Evolutionary conservation across 1,139 yeast genomes (phyloP).

Genomic region (Zygoascus sp.): DNA sequence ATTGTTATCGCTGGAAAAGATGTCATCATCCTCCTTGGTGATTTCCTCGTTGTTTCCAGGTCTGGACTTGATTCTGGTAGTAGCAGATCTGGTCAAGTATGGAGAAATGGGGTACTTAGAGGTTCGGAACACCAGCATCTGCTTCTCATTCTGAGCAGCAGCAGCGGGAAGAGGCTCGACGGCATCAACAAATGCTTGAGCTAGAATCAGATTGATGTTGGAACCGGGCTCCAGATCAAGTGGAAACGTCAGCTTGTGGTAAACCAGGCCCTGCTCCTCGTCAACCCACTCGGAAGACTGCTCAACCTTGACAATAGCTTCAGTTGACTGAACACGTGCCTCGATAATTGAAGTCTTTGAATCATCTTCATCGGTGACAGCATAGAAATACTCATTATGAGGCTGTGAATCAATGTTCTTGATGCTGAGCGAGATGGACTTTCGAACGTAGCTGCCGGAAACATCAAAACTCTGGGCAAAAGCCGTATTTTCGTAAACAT

Average conservation of each 20-base stretch:
- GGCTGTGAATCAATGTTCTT: constrained; percentile 58
- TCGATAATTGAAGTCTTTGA: constrained; percentile 46
- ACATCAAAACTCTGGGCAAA: constrained; percentile 50
- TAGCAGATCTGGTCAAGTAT: constrained; percentile 54
- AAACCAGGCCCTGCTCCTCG: constrained; percentile 30
- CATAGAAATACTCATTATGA: constrained; percentile 51
- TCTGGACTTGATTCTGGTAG: constrained; percentile 40
- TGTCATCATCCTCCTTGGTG: constrained; percentile 21
- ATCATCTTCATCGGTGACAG: constrained; percentile 44
- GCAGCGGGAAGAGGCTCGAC: constrained; percentile 60
- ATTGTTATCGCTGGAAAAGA: constrained; percentile 35
- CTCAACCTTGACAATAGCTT: constrained; percentile 18
- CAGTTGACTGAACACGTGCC: constrained; percentile 29
- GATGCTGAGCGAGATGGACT: constrained; percentile 51
- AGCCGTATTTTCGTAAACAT: constrained; percentile 31
- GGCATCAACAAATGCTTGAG: constrained; percentile 48
- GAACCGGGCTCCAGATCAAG: constrained; percentile 63
- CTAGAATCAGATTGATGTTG: constrained; percentile 47
- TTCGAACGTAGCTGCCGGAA: constrained; percentile 61
- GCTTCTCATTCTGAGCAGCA: constrained; percentile 58
- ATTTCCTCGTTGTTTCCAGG: constrained; percentile 23
- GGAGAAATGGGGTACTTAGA: constrained; percentile 58
- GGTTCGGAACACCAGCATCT: constrained; percentile 53
- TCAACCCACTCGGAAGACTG: constrained; percentile 9
- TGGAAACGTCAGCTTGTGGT: constrained; percentile 52